These are phyloP conservation scores for Curvularia eragrostidis DNA, from an alignment of 2,329 filamentous ascomycete species.

Conservation along the genomic window DNA sequence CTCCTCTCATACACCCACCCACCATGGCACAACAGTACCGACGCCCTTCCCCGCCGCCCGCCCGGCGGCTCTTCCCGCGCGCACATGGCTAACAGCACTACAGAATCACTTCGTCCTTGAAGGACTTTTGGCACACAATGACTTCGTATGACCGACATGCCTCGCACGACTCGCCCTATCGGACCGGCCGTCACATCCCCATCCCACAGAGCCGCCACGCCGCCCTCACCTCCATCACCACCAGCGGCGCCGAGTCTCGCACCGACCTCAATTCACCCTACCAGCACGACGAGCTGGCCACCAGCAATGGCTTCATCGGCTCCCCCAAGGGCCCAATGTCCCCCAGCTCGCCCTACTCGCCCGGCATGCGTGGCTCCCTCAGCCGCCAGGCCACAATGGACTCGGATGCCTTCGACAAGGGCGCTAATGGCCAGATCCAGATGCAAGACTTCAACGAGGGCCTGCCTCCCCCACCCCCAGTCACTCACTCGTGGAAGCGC, in stretches of 20 bases:
- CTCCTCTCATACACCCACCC: background rate
- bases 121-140: slow-evolving; percentile 91
- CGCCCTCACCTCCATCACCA: slow-evolving; percentile 85
- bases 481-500: slow-evolving; percentile 88
- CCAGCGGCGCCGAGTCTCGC: slow-evolving; percentile 83
- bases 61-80: slow-evolving; percentile 1
- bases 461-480: slow-evolving; percentile 84
- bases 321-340: slow-evolving; percentile 64
- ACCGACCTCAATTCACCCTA: slow-evolving; percentile 82
- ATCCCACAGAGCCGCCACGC: slow-evolving; percentile 81
- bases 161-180: slow-evolving; percentile 89
- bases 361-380: slow-evolving; percentile 81
- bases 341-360: slow-evolving; percentile 79
- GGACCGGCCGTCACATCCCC: slow-evolving; percentile 87
- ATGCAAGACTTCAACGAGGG: slow-evolving; percentile 97
- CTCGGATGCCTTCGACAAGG: slow-evolving; percentile 62
- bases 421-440: slow-evolving; percentile 81
- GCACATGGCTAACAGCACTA: slow-evolving; percentile 32
- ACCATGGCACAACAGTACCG: slow-evolving; percentile 48
- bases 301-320: slow-evolving; percentile 65
- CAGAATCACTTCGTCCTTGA: slow-evolving; percentile 65
- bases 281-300: slow-evolving; percentile 70
- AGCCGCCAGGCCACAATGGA: slow-evolving; percentile 68
- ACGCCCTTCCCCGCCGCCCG: slow-evolving; percentile 7
- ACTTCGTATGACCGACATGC: slow-evolving; percentile 84